Evolutionary conservation across 177 flowering plant genomes (phyloP).

Genomic region (Telopea speciosissima): DNA sequence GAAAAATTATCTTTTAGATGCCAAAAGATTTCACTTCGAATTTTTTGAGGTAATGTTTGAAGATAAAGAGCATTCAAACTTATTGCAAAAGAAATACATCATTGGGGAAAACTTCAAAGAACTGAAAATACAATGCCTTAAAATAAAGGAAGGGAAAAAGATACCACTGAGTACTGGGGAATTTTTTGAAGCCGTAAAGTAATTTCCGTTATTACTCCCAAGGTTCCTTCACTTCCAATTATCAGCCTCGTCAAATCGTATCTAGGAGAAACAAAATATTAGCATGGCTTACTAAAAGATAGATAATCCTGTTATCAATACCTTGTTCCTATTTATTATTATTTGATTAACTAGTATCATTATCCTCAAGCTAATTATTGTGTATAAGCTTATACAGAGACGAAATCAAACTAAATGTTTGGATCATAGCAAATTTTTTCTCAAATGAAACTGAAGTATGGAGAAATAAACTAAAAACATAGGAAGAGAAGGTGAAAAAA

Average conservation of each 20-base stretch:
- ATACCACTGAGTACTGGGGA: constrained; percentile 87
- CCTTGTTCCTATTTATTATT: not conserved
- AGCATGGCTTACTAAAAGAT: not conserved
- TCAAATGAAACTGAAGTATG: not conserved
- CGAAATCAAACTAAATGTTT: not conserved
- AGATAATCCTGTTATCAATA: not conserved
- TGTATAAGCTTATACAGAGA: not conserved
- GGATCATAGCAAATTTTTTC: not conserved
- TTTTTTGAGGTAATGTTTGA: too few relatives aligned
- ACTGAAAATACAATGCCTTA: not conserved
- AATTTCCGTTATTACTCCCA: constrained; percentile 94
- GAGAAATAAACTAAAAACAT: not conserved
- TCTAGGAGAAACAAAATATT: constrained; percentile 28
- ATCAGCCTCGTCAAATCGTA: constrained; percentile 92
- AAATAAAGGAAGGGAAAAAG: constrained; percentile 4
- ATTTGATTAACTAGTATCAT: not conserved
- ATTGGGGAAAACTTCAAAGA: not conserved
- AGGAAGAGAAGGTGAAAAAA: not conserved
- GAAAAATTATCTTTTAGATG: not conserved
- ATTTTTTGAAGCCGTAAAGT: constrained; percentile 86
- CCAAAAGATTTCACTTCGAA: not conserved
- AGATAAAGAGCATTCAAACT: too few relatives aligned
- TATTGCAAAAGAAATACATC: not conserved
- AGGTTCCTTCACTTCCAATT: constrained; percentile 99
- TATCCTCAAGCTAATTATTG: not conserved